Percentiles rank a stretch among this genome's conserved stretches.
phyloP scores from a whole-genome alignment of 1,284 basidiomycete genomes.

The Stereum hirsutum region DNA sequence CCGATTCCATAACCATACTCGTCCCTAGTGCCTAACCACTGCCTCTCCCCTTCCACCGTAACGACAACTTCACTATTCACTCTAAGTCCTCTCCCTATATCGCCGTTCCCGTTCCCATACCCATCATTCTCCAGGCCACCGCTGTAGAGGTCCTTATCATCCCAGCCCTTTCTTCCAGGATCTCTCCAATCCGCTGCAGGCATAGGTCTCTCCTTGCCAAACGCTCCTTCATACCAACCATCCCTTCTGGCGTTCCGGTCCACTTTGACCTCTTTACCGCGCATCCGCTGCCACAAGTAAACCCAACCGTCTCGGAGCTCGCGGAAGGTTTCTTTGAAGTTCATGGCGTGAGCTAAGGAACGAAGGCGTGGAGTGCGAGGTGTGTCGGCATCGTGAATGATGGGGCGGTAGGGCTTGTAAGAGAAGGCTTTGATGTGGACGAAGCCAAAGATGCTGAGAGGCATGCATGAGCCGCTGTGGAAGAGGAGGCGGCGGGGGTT shows the following conservation, averaged over 20 bases:
- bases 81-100: constrained; percentile 11
- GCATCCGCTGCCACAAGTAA: constrained; percentile 42
- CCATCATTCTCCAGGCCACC: too few species aligned
- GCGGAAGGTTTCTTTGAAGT: constrained; percentile 56
- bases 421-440: constrained; percentile 71
- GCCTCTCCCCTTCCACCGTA: constrained; percentile 25
- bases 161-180: constrained; percentile 3
- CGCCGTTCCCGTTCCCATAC: constrained; percentile 12
- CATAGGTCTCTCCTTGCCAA: too few species aligned
- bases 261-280: constrained; percentile 37
- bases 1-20: constrained; percentile 31
- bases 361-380: constrained; percentile 38
- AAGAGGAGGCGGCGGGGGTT: not conserved
- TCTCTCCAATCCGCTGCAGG: too few species aligned
- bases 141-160: constrained; percentile 2
- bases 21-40: constrained; percentile 43
- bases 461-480: constrained; percentile 6
- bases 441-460: constrained; percentile 51
- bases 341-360: constrained; percentile 53
- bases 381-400: constrained; percentile 17
- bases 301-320: constrained; percentile 47
- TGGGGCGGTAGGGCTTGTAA: constrained; percentile 51
- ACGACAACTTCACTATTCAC: constrained; percentile 24
- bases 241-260: constrained; percentile 40
- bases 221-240: constrained; percentile 39